Evolutionary conservation across 2,329 filamentous ascomycete genomes (phyloP), one percentile per base, ranked within the genome.

Genomic region (Penicillium sp.): DNA sequence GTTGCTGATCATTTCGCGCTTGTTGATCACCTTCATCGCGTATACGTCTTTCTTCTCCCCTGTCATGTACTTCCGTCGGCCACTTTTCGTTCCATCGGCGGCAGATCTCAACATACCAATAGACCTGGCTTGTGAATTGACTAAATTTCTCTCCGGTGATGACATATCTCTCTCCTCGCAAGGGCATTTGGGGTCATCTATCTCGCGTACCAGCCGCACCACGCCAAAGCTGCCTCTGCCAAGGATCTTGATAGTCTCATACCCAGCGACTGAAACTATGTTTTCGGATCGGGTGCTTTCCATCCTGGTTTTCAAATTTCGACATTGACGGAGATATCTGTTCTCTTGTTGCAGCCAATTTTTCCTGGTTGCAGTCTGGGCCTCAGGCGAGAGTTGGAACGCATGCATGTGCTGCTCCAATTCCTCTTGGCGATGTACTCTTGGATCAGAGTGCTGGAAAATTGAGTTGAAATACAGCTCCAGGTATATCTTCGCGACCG

Each of bases 1-100:
- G 54, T 91, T 94, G 10, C 87, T 85, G 49, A 97, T 80, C 92
- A 97, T 97, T 49, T 91, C 86, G 1, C 90, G 90, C 68, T 99
- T 99, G 51, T 89, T 86, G 60, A 97, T 97, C 26, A 96, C 89
- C 69, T 97, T 97, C 93, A 97, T 97, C 12, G 94, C 94, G 69
- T 88, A 97, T 0, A 96, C 85, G 51, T 88, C 81, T 44, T 79
- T 82, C 51, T 63, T 72, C 30, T 65, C 60, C 7, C 63, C 67
- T 4, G 59, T 60, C 58, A 70, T 64, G 9, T 62, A 60, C 29
- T 55, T 67, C 48, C 67, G 62, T 30, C 66, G 69, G 59, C 51
- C 59, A 23, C 39, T 49, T 43, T 58, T 66, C 7, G 59, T 49
- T 15, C 55, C 62, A 51, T 60, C 62, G 3, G 56, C 42, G 1